Percentiles rank a stretch among this genome's conserved stretches.
Conservation (phyloP, 768 basidiomycete species). For the Sporobolomyces phaffii region DNA sequence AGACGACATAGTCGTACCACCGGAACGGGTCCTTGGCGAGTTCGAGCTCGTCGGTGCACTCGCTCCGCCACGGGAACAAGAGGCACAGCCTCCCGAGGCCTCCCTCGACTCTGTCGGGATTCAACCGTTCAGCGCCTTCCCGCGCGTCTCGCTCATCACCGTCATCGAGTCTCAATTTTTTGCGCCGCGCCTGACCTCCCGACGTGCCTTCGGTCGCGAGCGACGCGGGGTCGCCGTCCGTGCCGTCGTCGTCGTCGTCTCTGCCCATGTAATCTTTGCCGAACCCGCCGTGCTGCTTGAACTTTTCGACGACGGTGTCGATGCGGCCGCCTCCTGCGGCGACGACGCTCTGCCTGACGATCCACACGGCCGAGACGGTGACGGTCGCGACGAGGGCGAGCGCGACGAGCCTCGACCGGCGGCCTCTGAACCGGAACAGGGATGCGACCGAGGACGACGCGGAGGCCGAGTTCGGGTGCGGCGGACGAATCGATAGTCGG, state of each 20-base stretch:
- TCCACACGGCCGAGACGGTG: neutral
- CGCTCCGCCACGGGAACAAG: slow-evolving; percentile 29
- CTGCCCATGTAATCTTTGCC: slow-evolving; percentile 27
- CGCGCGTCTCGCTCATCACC: too few species aligned
- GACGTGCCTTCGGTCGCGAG: neutral
- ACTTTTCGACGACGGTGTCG: neutral
- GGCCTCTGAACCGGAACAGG: slow-evolving; percentile 6
- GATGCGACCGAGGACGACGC: neutral
- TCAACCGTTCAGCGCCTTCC: neutral
- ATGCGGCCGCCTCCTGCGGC: too few species aligned
- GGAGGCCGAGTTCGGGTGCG: neutral
- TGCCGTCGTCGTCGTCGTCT: slow-evolving; percentile 3
- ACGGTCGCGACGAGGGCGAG: neutral
- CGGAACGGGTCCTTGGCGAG: slow-evolving; percentile 11
- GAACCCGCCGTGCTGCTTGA: slow-evolving; percentile 16
- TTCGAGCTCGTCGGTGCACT: neutral
- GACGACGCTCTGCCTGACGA: neutral
- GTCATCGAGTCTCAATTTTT: neutral
- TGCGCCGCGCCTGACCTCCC: too few species aligned
- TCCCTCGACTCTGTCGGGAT: neutral
- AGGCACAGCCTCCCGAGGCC: slow-evolving; percentile 9
- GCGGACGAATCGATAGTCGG: slow-evolving; percentile 24
- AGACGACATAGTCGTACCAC: neutral
- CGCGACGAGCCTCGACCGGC: neutral
- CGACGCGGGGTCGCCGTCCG: neutral